Evolutionary conservation across 129 eudicot species (phyloP), one percentile per base, ranked within the genome.

Genomic region (Flaveria trinervia): DNA sequence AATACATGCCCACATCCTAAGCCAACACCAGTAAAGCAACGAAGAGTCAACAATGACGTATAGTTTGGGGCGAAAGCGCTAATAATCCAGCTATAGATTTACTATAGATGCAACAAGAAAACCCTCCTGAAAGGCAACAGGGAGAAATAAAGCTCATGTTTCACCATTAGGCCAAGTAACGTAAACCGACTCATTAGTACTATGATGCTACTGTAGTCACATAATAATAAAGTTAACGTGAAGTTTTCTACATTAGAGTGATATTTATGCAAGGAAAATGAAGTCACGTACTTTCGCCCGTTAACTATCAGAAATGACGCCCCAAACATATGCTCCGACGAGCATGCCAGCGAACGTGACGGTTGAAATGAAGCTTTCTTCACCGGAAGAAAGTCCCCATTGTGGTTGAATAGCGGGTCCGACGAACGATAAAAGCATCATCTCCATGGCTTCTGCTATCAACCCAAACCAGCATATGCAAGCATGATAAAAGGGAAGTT

Each of bases 401-500:
- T 86, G 81, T 8, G 81, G 80, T 77, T 86, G 76, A 82, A 89
- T 84, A 52, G 84, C 87, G 16, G 85, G 79, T 26, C 93, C 93
- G 3, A 89, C 57, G 48, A 89, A 89, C 0, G 90, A 89, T 68
- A 86, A 87, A 67, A 89, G 79, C 90, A 89, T 86, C 85, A 89
- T 77, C 72, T 86, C 90, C 93, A 89, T 89, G 3, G 90, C 86
- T 62, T 89, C 90, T 10, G 87, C 84, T 28, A 86, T 61, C 87
- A 83, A 75, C 88, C 93, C 25, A 86, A 49, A 39, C 88, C 90
- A 14, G 88, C 90, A 62, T 86, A 89, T 45, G 82, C 85, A 25
- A 89, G 90, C 51, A 84, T 79, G 17, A 84, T 78, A 62, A 73
- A 78, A 30, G 84, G 93, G 84, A 78, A 88, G 65, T 79, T 88